phyloP scores from a whole-genome alignment of 441 rosid genomes.

The Pelargonium fulgidum region DNA sequence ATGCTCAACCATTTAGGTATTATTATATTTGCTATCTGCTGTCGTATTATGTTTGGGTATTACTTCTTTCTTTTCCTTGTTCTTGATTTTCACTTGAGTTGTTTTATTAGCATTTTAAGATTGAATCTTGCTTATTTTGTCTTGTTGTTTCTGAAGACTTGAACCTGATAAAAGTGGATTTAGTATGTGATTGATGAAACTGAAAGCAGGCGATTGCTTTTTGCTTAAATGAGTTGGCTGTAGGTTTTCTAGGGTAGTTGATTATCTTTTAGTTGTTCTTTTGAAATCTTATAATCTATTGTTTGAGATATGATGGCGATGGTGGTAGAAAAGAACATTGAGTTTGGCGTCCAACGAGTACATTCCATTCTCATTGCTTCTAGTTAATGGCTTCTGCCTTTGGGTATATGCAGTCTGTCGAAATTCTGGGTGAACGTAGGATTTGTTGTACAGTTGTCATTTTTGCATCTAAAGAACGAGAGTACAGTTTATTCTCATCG shows the following conservation, averaged over 20 bases:
- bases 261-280: not conserved
- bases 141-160: not conserved
- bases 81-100: not conserved
- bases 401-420: not conserved
- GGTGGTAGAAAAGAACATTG: not conserved
- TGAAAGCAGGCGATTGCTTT: not conserved
- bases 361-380: not conserved
- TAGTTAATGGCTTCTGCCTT: too few relatives aligned
- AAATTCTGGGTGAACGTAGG: not conserved
- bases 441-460: too few relatives aligned
- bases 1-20: slow-evolving; percentile 74
- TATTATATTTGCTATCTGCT: slow-evolving; percentile 12
- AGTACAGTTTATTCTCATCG: not conserved
- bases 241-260: too few relatives aligned
- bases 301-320: not conserved
- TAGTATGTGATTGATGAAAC: not conserved
- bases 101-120: too few relatives aligned
- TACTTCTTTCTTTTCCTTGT: slow-evolving; percentile 8
- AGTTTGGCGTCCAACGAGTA: not conserved
- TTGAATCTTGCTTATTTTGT: not conserved
- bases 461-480: not conserved
- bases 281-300: not conserved
- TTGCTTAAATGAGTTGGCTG: not conserved
- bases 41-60: not conserved
- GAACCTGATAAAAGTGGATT: not conserved